Evolutionary conservation across 441 rosid genomes (phyloP).

Genomic region (Geranium incanum): DNA sequence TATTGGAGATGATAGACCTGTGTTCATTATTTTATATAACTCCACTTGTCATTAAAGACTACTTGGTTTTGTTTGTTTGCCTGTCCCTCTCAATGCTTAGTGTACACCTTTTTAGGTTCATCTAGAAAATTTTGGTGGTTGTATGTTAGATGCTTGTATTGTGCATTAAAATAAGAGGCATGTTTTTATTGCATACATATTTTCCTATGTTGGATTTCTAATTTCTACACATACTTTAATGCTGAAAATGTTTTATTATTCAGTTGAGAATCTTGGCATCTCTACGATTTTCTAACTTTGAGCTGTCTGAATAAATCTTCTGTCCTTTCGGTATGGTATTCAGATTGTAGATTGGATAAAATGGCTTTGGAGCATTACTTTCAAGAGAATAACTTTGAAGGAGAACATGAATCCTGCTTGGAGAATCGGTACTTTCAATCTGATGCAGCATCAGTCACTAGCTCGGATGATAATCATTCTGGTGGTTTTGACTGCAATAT

Average conservation of each 20-base stretch:
- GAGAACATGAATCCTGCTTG: background rate
- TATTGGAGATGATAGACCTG: background rate
- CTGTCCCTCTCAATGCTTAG: background rate
- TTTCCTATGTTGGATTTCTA: background rate
- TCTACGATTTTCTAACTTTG: background rate
- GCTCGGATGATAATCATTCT: slow-evolving; percentile 4
- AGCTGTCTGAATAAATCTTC: background rate
- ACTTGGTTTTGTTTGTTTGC: background rate
- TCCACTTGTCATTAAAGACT: background rate
- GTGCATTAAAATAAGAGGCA: background rate
- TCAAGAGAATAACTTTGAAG: background rate
- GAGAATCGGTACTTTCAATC: background rate
- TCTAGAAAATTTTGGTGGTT: background rate
- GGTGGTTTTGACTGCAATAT: slow-evolving; percentile 71
- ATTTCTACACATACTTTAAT: background rate
- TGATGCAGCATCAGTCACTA: background rate
- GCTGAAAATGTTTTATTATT: background rate
- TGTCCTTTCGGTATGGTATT: background rate
- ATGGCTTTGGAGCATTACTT: background rate
- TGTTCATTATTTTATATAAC: background rate
- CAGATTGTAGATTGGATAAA: background rate
- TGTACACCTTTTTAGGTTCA: background rate
- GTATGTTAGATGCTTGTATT: background rate
- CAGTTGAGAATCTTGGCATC: background rate
- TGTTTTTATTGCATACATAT: background rate